Conservation (phyloP, 2,329 filamentous ascomycete genomes). For the Trichoderma simmonsii region DNA sequence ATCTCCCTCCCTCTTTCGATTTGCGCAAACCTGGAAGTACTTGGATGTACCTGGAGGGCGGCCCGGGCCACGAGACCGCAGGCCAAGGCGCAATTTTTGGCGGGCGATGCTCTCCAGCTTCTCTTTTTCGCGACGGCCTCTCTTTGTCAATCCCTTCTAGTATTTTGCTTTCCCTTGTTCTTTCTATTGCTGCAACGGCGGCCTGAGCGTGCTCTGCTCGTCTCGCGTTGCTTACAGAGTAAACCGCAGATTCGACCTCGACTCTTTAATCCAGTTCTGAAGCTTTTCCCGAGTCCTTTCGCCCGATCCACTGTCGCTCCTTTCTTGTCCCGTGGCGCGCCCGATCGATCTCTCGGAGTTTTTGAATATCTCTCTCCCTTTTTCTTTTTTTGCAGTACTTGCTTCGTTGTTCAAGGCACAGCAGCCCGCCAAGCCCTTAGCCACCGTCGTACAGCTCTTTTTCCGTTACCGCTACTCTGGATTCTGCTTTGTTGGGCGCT, state of each 20-base stretch:
- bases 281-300: not conserved
- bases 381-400: not conserved
- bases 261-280: not conserved
- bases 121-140: not conserved
- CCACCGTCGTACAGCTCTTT: not conserved
- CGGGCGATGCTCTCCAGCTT: not conserved
- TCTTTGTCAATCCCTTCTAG: not conserved
- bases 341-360: constrained; percentile 7
- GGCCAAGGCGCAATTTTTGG: not conserved
- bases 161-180: not conserved
- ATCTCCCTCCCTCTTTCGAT: constrained; percentile 13
- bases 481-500: not conserved
- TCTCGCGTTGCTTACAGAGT: not conserved
- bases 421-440: not conserved
- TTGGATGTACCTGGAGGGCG: not conserved
- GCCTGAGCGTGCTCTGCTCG: not conserved
- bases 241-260: not conserved
- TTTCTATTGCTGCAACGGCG: not conserved
- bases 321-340: constrained; percentile 17
- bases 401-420: not conserved
- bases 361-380: not conserved
- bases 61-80: constrained; percentile 14
- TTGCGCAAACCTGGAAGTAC: not conserved
- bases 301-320: constrained; percentile 16
- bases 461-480: not conserved